These are phyloP conservation scores for Macrolepiota fuliginosa DNA, from an alignment of 768 basidiomycete species.

Conservation along the genomic window DNA sequence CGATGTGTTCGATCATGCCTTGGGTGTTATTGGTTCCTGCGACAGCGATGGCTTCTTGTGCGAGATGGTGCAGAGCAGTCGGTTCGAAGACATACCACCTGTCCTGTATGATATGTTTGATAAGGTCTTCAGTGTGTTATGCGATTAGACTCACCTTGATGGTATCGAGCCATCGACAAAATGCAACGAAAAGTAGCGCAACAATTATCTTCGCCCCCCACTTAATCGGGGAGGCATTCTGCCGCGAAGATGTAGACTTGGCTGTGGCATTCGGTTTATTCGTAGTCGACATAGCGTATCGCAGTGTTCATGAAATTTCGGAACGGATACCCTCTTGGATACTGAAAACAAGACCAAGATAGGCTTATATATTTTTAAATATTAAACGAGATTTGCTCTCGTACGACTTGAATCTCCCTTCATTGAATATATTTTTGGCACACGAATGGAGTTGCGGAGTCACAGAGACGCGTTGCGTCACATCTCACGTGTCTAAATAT, in stretches of 20 bases:
- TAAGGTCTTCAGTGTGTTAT: not conserved
- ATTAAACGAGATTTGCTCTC: not conserved
- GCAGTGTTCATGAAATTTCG: too few relatives aligned
- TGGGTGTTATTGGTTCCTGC: slow-evolving; percentile 60
- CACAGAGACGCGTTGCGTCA: not conserved
- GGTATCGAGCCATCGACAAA: slow-evolving; percentile 53
- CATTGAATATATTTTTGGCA: not conserved
- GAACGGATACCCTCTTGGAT: not conserved
- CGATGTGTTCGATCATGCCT: slow-evolving; percentile 79
- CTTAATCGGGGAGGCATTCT: slow-evolving; percentile 22
- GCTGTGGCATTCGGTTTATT: slow-evolving; percentile 11
- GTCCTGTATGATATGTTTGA: slow-evolving; percentile 42
- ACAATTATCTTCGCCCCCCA: slow-evolving; percentile 37
- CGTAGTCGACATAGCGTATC: not conserved
- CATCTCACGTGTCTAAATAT: not conserved
- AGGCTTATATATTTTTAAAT: not conserved
- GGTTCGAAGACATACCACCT: slow-evolving; percentile 89
- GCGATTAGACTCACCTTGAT: slow-evolving; percentile 51
- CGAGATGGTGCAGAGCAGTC: slow-evolving; percentile 64
- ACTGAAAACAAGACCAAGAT: not conserved
- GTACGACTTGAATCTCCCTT: slow-evolving; percentile 3
- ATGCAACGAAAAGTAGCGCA: slow-evolving; percentile 31
- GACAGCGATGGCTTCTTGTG: slow-evolving; percentile 64
- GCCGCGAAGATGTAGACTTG: slow-evolving; percentile 7
- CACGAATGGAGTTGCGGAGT: not conserved